Percentiles rank a stretch among this genome's conserved stretches.
Conservation (phyloP, 352 stramenopile genomes). For the Phytophthora brassicae region DNA sequence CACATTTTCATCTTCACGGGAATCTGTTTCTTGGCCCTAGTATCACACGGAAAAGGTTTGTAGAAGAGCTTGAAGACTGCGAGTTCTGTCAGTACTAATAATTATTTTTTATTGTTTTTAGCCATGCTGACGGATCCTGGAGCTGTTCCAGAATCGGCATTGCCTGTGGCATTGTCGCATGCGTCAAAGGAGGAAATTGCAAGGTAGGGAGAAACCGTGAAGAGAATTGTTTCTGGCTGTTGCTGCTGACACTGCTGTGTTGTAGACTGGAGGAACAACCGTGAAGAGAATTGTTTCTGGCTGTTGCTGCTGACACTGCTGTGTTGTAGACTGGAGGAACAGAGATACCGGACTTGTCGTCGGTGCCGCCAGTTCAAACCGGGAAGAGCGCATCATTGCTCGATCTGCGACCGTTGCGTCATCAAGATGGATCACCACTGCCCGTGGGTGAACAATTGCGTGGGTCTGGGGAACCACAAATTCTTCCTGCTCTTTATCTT, state of each 20-base stretch:
- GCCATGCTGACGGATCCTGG: conserved; percentile 98
- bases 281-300: background rate
- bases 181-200: conserved; percentile 76
- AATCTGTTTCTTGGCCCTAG: conserved; percentile 88
- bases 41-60: conserved; percentile 93
- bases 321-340: conserved; percentile 67
- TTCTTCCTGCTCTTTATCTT: conserved; percentile 91
- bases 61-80: background rate
- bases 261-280: conserved; percentile 73
- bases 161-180: conserved; percentile 80
- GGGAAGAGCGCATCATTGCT: conserved; percentile 95
- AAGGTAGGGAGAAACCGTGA: conserved; percentile 30
- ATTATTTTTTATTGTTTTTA: conserved; percentile 17
- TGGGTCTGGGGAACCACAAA: conserved; percentile 99
- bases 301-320: conserved; percentile 14
- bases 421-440: conserved; percentile 99
- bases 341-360: conserved; percentile 83
- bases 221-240: background rate
- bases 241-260: conserved; percentile 8
- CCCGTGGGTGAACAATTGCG: conserved; percentile 99
- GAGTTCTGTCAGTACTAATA: conserved; percentile 2
- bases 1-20: conserved; percentile 70
- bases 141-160: conserved; percentile 93
- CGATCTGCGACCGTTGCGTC: conserved; percentile 94
- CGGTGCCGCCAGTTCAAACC: conserved; percentile 97